Conservation (phyloP, 2,329 filamentous ascomycete species). For the Myriosclerotinia scirpicola region DNA sequence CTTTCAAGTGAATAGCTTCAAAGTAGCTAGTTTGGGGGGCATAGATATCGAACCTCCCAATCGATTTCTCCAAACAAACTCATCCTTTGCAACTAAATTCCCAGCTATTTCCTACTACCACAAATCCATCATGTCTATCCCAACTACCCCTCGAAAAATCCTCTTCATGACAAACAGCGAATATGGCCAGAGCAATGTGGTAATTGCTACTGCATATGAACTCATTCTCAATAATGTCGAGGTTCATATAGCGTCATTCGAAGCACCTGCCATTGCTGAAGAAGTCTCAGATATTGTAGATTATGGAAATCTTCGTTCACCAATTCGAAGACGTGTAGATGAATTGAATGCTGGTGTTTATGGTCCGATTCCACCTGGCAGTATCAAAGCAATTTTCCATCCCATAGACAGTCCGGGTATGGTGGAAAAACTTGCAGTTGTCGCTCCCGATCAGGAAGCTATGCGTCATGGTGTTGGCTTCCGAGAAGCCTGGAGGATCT, state of each 20-base stretch:
- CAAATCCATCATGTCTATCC: not conserved
- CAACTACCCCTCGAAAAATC: slow-evolving; percentile 30
- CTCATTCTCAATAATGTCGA: slow-evolving; percentile 41
- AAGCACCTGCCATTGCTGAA: slow-evolving; percentile 43
- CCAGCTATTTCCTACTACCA: too few species aligned
- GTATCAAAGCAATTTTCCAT: slow-evolving; percentile 39
- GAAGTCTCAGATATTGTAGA: slow-evolving; percentile 37
- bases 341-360: slow-evolving; percentile 17
- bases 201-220: slow-evolving; percentile 47
- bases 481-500: slow-evolving; percentile 16
- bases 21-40: not conserved
- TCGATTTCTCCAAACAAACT: not conserved
- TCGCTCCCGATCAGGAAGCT: slow-evolving; percentile 31
- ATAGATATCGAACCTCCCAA: not conserved
- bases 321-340: slow-evolving; percentile 30
- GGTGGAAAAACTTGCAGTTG: slow-evolving; percentile 38
- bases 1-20: not conserved
- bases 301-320: slow-evolving; percentile 33
- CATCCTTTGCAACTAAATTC: not conserved
- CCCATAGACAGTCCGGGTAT: slow-evolving; percentile 41
- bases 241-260: slow-evolving; percentile 49
- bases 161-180: slow-evolving; percentile 50
- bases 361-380: slow-evolving; percentile 23
- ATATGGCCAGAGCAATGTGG: slow-evolving; percentile 49
- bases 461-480: slow-evolving; percentile 9